phyloP scores from a whole-genome alignment of 2,329 filamentous ascomycete species.

The Trichoderma sp. region DNA sequence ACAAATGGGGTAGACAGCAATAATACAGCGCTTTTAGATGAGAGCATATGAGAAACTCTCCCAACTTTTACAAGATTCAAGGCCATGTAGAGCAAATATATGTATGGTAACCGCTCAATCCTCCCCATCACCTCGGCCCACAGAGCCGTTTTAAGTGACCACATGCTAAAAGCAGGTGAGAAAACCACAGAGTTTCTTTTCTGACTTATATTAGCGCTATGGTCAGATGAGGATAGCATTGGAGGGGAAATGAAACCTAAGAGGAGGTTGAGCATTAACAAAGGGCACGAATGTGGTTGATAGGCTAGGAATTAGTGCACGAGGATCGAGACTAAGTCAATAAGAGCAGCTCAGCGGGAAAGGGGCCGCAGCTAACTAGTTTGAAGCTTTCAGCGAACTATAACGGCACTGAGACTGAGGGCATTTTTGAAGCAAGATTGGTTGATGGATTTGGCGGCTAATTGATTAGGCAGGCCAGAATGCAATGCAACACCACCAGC shows the following conservation, averaged over 20 bases:
- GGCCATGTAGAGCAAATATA: neutral
- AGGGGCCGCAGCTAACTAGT: neutral
- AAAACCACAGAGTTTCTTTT: neutral
- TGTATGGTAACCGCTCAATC: neutral
- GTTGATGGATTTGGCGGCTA: neutral
- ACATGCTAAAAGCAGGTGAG: conserved; percentile 5
- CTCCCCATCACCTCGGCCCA: neutral
- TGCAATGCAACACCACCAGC: conserved; percentile 18
- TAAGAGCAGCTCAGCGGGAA: neutral
- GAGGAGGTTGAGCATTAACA: neutral
- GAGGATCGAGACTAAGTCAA: neutral
- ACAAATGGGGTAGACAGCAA: neutral
- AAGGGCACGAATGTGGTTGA: conserved; percentile 6
- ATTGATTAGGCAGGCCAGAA: conserved; percentile 13
- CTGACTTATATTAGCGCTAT: neutral
- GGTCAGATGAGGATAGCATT: conserved; percentile 9
- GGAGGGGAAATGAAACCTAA: conserved; percentile 6
- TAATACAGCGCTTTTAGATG: neutral
- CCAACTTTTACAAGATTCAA: neutral
- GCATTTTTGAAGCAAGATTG: neutral
- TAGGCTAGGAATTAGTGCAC: conserved; percentile 3
- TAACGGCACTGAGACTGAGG: neutral
- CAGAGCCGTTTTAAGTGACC: neutral
- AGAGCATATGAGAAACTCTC: neutral
- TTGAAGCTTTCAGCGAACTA: neutral